phyloP scores from a whole-genome alignment of 306 rosid genomes.

The Astragalus glycyphyllos region DNA sequence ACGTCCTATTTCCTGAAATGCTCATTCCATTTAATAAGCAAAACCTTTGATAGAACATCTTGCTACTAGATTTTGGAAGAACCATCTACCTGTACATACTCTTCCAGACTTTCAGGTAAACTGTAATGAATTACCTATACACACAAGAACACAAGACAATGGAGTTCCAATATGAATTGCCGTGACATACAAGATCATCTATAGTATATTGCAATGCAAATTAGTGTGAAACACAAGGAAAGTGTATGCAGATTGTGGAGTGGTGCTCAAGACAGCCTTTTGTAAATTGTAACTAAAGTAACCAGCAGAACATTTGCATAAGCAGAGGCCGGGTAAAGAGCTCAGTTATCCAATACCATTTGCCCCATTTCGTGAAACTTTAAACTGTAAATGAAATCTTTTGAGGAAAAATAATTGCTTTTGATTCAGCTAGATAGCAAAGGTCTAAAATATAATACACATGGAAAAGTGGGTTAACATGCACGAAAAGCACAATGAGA shows the following conservation, averaged over 20 bases:
- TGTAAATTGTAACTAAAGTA: slow-evolving; percentile 15
- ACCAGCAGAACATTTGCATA: slow-evolving; percentile 33
- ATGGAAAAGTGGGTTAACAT: slow-evolving; percentile 13
- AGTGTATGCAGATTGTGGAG: neutral
- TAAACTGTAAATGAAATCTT: slow-evolving; percentile 19
- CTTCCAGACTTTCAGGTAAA: slow-evolving; percentile 95
- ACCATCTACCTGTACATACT: slow-evolving; percentile 81
- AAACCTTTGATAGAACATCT: slow-evolving; percentile 38
- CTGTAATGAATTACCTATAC: slow-evolving; percentile 93
- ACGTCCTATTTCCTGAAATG: slow-evolving; percentile 84
- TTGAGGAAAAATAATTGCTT: slow-evolving; percentile 26
- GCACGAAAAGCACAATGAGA: slow-evolving; percentile 35
- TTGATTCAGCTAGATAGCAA: slow-evolving; percentile 32
- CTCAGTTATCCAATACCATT: slow-evolving; percentile 24
- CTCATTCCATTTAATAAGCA: slow-evolving; percentile 33
- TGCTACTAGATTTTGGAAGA: slow-evolving; percentile 30
- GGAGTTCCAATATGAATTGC: slow-evolving; percentile 34
- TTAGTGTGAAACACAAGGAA: slow-evolving; percentile 29
- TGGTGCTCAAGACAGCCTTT: slow-evolving; percentile 18
- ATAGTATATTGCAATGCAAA: slow-evolving; percentile 21
- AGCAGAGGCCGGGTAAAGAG: slow-evolving; percentile 31
- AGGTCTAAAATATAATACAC: slow-evolving; percentile 21
- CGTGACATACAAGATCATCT: slow-evolving; percentile 22
- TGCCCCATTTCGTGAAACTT: slow-evolving; percentile 5
- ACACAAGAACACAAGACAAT: slow-evolving; percentile 25